Evolutionary conservation across 345 rosid genomes (phyloP), one percentile per base, ranked within the genome.

Genomic region (Chamaenerion angustifolium): DNA sequence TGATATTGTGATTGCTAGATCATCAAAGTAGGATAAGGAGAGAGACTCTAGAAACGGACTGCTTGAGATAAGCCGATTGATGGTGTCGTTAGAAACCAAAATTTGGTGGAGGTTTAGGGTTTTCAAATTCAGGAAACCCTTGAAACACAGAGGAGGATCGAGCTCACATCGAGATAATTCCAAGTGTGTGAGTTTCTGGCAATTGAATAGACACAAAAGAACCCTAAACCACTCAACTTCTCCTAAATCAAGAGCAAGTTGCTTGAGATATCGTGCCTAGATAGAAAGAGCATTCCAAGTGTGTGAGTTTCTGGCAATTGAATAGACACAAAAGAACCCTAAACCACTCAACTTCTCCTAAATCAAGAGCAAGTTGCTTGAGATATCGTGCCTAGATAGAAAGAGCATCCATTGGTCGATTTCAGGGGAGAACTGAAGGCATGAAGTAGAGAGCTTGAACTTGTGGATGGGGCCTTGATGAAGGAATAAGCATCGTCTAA

Each of bases 381-480:
- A 92, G 59, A 53, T n/a, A n/a, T 60, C 93, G 51, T 62, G 64
- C 52, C 95, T 72, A 0, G 96, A 92, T 25, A 92, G 98, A 64
- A 78, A 84, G 58, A 92, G 96, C 44, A 87, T 40, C 96, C 98
- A 92, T 53, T 87, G 96, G 59, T 92, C 98, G 19, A 92, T 68
- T 43, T 87, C 95, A 0, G 93, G 80, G 71, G 85, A 76, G 54
- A 76, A 68, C 27, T 77, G 88, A 60, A 82, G 55, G 65, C 54
- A 56, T 1, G 73, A 45, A 15, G 85, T 72, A 0, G 88, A 75
- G 16, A 92, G 90, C 67, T 82, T 81, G 68, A 87, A 87, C 78
- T 76, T 84, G 45, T 80, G 88, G 64, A 87, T 80, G 11, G 90
- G 96, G 18, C 98, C 98, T 54, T 66, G 90, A 50, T 87, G 96